These are phyloP conservation scores for Straminergon stramineum DNA, from an alignment of 225 moss, liverwort and hornwort species.

Conservation along the genomic window DNA sequence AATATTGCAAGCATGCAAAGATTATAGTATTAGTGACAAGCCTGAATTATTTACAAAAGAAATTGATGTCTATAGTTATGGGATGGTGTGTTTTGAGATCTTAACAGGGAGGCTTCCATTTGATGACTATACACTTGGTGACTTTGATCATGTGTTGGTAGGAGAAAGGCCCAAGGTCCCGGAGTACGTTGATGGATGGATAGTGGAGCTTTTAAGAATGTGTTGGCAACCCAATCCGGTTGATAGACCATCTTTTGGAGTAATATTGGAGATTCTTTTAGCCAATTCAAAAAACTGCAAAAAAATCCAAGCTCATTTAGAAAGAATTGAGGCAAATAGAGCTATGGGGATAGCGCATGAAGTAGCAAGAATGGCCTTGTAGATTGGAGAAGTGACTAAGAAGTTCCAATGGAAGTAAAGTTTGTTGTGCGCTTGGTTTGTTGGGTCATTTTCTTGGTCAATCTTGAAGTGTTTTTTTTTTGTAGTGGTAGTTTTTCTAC, in stretches of 20 bases:
- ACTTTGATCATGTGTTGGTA: not conserved
- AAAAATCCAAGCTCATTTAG: accelerated
- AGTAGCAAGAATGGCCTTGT: too few species aligned
- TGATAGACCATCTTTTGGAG: not conserved
- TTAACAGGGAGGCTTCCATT: not conserved
- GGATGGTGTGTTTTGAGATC: not conserved
- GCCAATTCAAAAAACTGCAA: not conserved
- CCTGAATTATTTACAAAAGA: not conserved
- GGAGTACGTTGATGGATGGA: not conserved
- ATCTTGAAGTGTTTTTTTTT: too few species aligned
- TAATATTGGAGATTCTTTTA: not conserved
- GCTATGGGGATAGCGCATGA: too few species aligned
- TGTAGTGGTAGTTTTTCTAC: too few species aligned
- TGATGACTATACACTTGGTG: accelerated
- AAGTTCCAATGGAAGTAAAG: too few species aligned
- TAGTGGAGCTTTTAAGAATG: not conserved
- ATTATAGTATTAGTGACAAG: not conserved
- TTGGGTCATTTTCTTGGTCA: too few species aligned
- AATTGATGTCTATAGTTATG: not conserved
- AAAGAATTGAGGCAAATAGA: too few species aligned
- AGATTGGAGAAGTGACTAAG: too few species aligned
- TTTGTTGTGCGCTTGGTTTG: too few species aligned
- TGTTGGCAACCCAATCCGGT: not conserved
- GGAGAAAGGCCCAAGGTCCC: not conserved
- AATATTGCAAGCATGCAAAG: not conserved